These are phyloP conservation scores for Lumnitzera littorea DNA, from an alignment of 345 rosid genomes.

Conservation along the genomic window DNA sequence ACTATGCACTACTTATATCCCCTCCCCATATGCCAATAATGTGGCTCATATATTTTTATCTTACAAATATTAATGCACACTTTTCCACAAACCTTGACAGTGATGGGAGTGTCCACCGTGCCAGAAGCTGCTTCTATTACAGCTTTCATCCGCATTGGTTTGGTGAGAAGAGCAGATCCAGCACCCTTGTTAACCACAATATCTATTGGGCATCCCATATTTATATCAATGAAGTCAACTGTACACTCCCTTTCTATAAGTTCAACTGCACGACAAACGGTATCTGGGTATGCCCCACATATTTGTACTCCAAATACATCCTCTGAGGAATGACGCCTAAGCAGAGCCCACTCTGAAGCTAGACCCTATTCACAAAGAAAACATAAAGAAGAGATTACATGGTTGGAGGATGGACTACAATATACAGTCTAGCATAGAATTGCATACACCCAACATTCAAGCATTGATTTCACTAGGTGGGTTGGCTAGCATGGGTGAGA, in stretches of 20 bases:
- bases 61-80: neutral
- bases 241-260: slow-evolving; percentile 74
- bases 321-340: slow-evolving; percentile 83
- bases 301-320: slow-evolving; percentile 95
- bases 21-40: neutral
- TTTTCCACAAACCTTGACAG: slow-evolving; percentile 56
- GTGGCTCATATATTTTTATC: neutral
- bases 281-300: slow-evolving; percentile 80
- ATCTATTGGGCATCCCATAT: slow-evolving; percentile 98
- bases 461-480: too few relatives aligned
- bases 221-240: slow-evolving; percentile 87
- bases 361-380: slow-evolving; percentile 47
- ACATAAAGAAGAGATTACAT: neutral
- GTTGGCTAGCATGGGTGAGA: too few relatives aligned
- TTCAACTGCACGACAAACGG: slow-evolving; percentile 61
- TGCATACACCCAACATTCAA: too few relatives aligned
- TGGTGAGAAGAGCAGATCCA: slow-evolving; percentile 83
- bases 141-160: slow-evolving; percentile 74
- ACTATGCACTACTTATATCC: neutral
- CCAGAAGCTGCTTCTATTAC: slow-evolving; percentile 59
- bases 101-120: slow-evolving; percentile 74
- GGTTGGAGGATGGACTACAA: neutral
- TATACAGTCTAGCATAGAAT: too few relatives aligned
- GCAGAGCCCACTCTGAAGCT: slow-evolving; percentile 99
- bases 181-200: slow-evolving; percentile 89